A percentile compares a stretch with the other conserved stretches of the same genome.
Conservation (phyloP, 768 basidiomycete species). For the Clathrus columnatus region DNA sequence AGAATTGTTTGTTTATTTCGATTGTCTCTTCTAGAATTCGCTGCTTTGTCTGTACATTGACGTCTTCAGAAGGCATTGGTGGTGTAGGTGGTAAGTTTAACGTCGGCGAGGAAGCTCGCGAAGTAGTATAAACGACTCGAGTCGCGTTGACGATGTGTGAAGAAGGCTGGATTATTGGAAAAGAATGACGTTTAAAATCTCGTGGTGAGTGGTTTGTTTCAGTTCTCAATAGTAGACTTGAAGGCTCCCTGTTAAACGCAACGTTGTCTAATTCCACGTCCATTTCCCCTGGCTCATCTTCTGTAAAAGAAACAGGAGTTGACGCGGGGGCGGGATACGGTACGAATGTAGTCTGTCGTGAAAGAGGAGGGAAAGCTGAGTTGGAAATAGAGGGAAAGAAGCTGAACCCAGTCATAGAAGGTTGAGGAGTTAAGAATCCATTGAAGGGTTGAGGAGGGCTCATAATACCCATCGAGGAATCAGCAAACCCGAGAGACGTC, state of each 20-base stretch:
- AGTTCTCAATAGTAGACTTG: not conserved
- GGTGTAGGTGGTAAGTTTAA: not conserved
- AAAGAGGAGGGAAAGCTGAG: not conserved
- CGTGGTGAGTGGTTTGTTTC: not conserved
- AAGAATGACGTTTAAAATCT: not conserved
- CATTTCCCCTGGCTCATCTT: not conserved
- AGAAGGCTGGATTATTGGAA: not conserved
- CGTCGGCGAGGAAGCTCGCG: not conserved
- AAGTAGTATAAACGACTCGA: not conserved
- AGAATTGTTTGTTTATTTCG: not conserved
- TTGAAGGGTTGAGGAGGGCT: not conserved
- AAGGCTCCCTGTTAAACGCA: not conserved
- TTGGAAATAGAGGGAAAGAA: not conserved
- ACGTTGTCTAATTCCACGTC: not conserved
- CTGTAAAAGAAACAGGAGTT: no score
- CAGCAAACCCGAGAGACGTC: not conserved
- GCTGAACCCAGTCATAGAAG: not conserved
- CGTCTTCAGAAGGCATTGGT: not conserved
- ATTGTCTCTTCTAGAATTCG: conserved; percentile 2
- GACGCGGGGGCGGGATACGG: no score
- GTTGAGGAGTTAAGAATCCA: not conserved
- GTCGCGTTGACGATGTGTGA: not conserved
- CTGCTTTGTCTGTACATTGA: not conserved
- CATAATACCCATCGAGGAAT: not conserved
- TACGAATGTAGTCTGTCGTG: not conserved